Base-by-base conservation (phyloP, 768 basidiomycete species). In the Calvatia gigantea region DNA sequence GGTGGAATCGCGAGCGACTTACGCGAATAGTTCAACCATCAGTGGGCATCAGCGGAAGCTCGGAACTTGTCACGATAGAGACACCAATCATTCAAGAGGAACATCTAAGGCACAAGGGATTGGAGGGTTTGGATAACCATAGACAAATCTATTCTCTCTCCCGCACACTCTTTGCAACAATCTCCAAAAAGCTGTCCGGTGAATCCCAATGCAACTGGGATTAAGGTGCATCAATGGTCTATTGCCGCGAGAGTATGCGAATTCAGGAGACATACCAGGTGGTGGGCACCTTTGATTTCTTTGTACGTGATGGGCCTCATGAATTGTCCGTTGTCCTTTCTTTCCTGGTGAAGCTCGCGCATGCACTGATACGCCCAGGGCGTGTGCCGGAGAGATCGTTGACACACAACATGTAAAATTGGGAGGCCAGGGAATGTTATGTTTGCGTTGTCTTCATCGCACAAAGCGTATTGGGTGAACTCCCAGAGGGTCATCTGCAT, bases 251-350 rank as follows among this genome's bases (percentile, higher is more conserved):
- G 5, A 12, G 7, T 21, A 23, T 42, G 15, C 11, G 37, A 35
- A 19, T 2, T 37, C 15, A 17, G 27, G 43, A 47, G 32, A 62
- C 73, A 55, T 50, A 75, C 73, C 51, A 74, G 71, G 53, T 75
- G 73, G 58, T 75, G 73, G 3, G 61, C 67, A 6, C 60, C 59
- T 17, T 65, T 57, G 17, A 71, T 53, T 1, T 59, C 42, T 9
- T 66, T 14, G 48, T 71, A 70, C 7, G 56, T 32, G n/a, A 66
- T 56, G 2, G 61, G 48, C 15, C 70, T 61, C 27, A 62, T 27
- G 37, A 63, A 60, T 31, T 63, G 56, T 0, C 66, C 67, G 2
- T 58, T 46, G 1, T 25, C 42, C 14, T 49, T 29, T 19, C 46
- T 39, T 45, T 70, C 64, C 19, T 65, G 29, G 42, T 69, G 62